Evolutionary conservation across 768 basidiomycete species (phyloP), one percentile per base, ranked within the genome.

Genomic region (Tylopilus vinaceipallidus): DNA sequence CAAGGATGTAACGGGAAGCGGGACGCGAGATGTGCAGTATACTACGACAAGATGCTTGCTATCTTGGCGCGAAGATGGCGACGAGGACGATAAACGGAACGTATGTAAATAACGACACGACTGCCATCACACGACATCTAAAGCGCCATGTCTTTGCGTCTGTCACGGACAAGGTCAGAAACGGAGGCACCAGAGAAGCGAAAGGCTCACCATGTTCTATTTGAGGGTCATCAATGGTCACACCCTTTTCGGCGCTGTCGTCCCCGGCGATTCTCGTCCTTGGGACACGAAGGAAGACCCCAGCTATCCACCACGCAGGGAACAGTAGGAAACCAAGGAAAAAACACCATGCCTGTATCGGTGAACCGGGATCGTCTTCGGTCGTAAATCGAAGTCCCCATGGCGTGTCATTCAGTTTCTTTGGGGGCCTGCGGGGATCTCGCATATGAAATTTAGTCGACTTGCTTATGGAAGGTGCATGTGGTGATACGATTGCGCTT

Each of bases 161-260:
- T 90, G 55, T 32, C 34, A 29, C 41, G 51, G 36, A 52, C 38
- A 26, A 10, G 11, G 32, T 61, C 42, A 44, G 52, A 34, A 16
- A 40, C 34, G 17, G n/a, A 27, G 49, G 40, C 10, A 6, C 33
- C 29, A 44, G 14, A 32, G 53, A 30, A 32, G 35, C 13, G 11
- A 5, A 41, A 29, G 20, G 70, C 84, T 59, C 57, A 89, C 88
- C 83, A 61, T 79, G 77, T 61, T 90, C 88, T 47, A 89, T 77
- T 62, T 90, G 88, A 23, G 88, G 88, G 66, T 90, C 86, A 59
- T 89, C 87, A 41, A 89, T 70, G 24, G 84, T 73, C 14, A 89
- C 86, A 34, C 71, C 83, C 65, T 88, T 88, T 69, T 88, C 86
- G 40, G 69, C 65, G 48, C 69, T 73, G 26, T 73, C 72, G 33